A percentile compares a stretch with the other conserved stretches of the same genome.
Conservation (phyloP, 345 rosid species). For the Aquilaria malaccensis region DNA sequence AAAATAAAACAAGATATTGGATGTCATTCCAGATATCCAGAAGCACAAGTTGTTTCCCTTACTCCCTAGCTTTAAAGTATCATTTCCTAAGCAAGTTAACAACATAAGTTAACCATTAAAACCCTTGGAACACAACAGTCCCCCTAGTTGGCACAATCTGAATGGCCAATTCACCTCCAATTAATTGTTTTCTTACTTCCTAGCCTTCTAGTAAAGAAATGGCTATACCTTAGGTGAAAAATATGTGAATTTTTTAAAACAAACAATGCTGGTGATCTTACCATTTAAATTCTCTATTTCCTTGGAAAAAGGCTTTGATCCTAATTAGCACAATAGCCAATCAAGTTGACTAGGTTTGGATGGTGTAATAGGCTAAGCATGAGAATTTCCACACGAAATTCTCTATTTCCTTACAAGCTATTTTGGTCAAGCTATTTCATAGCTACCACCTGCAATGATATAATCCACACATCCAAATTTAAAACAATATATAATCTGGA, state of each 20-base stretch:
- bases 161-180: too few relatives aligned
- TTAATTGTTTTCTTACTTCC: too few relatives aligned
- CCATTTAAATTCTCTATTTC: slow-evolving; percentile 54
- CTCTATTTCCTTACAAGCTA: slow-evolving; percentile 97
- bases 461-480: slow-evolving; percentile 3
- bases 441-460: slow-evolving; percentile 71
- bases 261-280: slow-evolving; percentile 20
- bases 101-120: too few relatives aligned
- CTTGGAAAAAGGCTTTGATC: slow-evolving; percentile 71
- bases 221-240: background rate
- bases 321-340: slow-evolving; percentile 98
- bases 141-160: too few relatives aligned
- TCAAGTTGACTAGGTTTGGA: slow-evolving; percentile 84
- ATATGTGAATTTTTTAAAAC: background rate
- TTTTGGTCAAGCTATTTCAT: slow-evolving; percentile 92
- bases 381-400: slow-evolving; percentile 95
- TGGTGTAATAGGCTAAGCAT: slow-evolving; percentile 98
- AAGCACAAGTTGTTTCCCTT: too few relatives aligned
- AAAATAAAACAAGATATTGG: too few relatives aligned
- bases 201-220: background rate
- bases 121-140: too few relatives aligned
- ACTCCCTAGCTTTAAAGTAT: too few relatives aligned
- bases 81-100: too few relatives aligned
- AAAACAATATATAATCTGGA: too few relatives aligned
- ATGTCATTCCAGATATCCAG: too few relatives aligned